Evolutionary conservation across 768 basidiomycete species (phyloP).

Genomic region (Naganishia onofrii): DNA sequence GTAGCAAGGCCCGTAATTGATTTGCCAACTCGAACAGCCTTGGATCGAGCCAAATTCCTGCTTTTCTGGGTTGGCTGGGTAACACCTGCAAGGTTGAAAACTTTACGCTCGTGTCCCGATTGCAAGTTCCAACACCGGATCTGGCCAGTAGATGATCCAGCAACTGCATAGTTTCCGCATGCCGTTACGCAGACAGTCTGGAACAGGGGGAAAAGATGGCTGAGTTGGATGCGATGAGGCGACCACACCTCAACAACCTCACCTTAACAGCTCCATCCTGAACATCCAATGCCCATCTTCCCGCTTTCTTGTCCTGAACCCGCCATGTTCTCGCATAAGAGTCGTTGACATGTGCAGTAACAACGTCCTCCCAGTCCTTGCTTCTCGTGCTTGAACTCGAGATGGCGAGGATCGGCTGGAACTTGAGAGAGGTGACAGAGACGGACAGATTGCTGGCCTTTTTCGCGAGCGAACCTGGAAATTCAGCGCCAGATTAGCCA

Average conservation of each 20-base stretch:
- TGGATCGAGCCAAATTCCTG: slow-evolving; percentile 50
- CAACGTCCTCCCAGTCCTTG: slow-evolving; percentile 96
- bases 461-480: slow-evolving; percentile 73
- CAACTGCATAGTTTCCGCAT: slow-evolving; percentile 93
- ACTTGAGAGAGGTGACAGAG: slow-evolving; percentile 76
- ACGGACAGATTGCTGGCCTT: slow-evolving; percentile 76
- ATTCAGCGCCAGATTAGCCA: slow-evolving; percentile 12
- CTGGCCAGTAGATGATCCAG: slow-evolving; percentile 67
- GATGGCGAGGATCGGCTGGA: slow-evolving; percentile 72
- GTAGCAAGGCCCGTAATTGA: slow-evolving; percentile 74
- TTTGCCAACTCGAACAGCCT: slow-evolving; percentile 55
- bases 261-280: slow-evolving; percentile 71
- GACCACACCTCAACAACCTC: too few species aligned
- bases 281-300: slow-evolving; percentile 69
- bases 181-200: slow-evolving; percentile 78
- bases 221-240: too few species aligned
- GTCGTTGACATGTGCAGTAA: slow-evolving; percentile 86
- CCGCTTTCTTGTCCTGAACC: slow-evolving; percentile 74
- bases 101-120: slow-evolving; percentile 78
- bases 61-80: slow-evolving; percentile 35
- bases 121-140: slow-evolving; percentile 97
- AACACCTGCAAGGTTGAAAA: slow-evolving; percentile 60
- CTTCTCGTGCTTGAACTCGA: slow-evolving; percentile 74
- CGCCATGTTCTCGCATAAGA: slow-evolving; percentile 82
- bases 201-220: not conserved